Base-by-base conservation (phyloP, 164 flowering plant genomes). In the Euptelea pleiosperma region DNA sequence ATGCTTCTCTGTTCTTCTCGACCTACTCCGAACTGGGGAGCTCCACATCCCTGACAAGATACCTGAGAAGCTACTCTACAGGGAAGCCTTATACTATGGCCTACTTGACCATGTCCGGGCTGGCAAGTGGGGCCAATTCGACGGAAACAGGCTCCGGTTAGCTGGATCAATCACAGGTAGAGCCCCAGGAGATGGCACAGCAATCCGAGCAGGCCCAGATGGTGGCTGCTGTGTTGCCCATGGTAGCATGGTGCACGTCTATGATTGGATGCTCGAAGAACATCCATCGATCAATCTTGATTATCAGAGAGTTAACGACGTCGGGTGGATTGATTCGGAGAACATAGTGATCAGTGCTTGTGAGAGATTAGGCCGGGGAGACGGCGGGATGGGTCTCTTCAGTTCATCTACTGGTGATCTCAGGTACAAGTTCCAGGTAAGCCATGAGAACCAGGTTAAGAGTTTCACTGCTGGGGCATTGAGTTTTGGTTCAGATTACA, bases 161-260 rank as follows among this genome's bases (percentile, higher is more conserved):
- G 50, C 80, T 2, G 45, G 61, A 49, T 81, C 93, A 1, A 55
- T 81, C 8, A 53, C 77, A 0, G 91, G 96, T 3, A 73, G 63
- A n/a, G 93, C 96, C 0, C 91, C 93, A 0, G 96, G 97, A 0
- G 96, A 91, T 25, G 91, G 91, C 7, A 84, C 91, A 0, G 91
- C 91, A 2, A 87, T 91, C 34, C 73, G 97, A 2, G 97, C 89
- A 6, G 81, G 85, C 14, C 97, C 96, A 0, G 82, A 81, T 46
- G 96, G 97, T 6, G 96, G 97, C 4, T 86, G 93, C 71, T 83
- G 86, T 63, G 89, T 88, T 22, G 97, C 91, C 2, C 93, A 88
- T 55, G 93, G 93, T 2, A 75, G 84, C 58, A 73, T 91, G 75
- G 97, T 91, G 9, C 96, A 88, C 52, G 86, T 84, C 22, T 91